phyloP scores from a whole-genome alignment of 345 rosid genomes.

The Gossypium sturtianum region DNA sequence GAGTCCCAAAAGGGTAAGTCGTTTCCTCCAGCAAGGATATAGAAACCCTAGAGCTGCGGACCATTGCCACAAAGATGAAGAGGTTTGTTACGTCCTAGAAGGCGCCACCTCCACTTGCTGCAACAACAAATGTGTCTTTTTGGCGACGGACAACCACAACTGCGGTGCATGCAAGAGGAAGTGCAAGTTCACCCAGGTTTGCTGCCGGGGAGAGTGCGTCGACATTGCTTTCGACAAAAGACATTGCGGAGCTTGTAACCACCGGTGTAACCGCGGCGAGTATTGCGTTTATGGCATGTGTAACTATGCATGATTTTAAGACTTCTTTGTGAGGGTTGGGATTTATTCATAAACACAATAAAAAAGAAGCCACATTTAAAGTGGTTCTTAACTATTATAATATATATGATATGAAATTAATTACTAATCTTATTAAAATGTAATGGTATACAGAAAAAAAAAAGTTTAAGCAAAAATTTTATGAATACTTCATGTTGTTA shows the following conservation, averaged over 20 bases:
- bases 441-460: not conserved
- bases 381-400: not conserved
- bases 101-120: conserved; percentile 52
- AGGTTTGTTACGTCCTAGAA: conserved; percentile 25
- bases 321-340: conserved; percentile 2
- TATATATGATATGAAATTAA: not conserved
- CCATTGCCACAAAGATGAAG: conserved; percentile 49
- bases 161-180: conserved; percentile 72
- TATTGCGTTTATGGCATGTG: conserved; percentile 74
- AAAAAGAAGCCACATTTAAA: conserved; percentile 9
- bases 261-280: conserved; percentile 36
- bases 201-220: conserved; percentile 76
- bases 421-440: not conserved
- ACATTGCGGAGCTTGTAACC: conserved; percentile 69
- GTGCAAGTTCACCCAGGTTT: conserved; percentile 52
- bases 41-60: conserved; percentile 65
- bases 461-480: not conserved
- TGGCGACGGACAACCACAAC: conserved; percentile 39
- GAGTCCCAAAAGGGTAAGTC: conserved; percentile 34
- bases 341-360: conserved; percentile 24
- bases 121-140: conserved; percentile 68
- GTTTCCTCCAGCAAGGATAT: conserved; percentile 46
- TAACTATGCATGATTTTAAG: conserved; percentile 40
- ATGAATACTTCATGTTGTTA: not conserved
- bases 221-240: conserved; percentile 50